Evolutionary conservation across 2,329 filamentous ascomycete species (phyloP), one percentile per base, ranked within the genome.

Genomic region (Didymellaceae sp.): DNA sequence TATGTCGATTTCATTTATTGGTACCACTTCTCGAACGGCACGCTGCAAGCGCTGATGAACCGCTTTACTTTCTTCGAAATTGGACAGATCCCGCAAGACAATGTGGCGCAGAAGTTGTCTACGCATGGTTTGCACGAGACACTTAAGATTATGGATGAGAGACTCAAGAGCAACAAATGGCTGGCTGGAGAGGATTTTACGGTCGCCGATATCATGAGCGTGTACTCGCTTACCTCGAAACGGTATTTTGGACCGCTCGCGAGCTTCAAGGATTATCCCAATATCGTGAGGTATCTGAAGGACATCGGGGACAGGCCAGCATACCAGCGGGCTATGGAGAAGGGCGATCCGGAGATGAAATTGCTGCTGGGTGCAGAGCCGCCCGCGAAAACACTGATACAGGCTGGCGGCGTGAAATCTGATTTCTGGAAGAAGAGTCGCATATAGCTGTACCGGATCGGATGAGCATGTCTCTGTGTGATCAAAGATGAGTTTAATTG

Each of bases 1-100:
- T 88, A 85, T 54, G 72, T 80, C 3, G 77, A 84, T 41, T 87
- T 82, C 53, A 61, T 88, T 0, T 86, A 82, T 73, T 88, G 82
- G 82, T 81, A 81, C 61, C 82, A 86, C 63, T 86, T 76, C 62
- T 74, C 75, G 7, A 71, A 75, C 10, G 74, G 67, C 6, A 71
- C 65, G 1, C 42, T 77, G 4, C 73, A 75, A 50, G 70, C 74
- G 0, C 58, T 63, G 3, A 51, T 76, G 35, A 53, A 69, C 54
- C 42, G 54, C 2, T 46, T 57, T 28, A 71, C 72, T 57, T 59
- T 63, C 6, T 41, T 73, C 37, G 41, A 54, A 5, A 45, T 64
- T 9, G 64, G 63, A 0, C 18, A 56, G 4, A 62, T 70, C 1
- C 45, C 54, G 3, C 59, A 67, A 5, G 54, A 66, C 2, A 65